phyloP scores from a whole-genome alignment of 2,329 filamentous ascomycete genomes.

The Colletotrichum tropicicola region DNA sequence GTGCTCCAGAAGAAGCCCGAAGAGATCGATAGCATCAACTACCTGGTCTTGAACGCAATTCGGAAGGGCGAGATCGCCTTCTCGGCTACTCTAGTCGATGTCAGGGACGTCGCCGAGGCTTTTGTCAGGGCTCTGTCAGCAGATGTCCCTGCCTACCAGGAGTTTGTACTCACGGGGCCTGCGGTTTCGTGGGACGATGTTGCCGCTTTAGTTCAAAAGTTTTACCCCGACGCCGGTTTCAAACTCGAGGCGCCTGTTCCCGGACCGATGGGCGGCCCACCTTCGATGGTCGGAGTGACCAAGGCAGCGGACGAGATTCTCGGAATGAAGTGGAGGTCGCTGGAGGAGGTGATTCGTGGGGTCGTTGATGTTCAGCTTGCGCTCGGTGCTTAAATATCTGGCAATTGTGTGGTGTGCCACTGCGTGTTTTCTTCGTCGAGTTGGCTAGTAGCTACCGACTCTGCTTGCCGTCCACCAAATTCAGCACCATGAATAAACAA shows the following conservation, averaged over 20 bases:
- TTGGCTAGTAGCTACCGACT: no score
- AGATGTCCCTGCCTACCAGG: background rate
- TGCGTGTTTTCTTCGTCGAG: no score
- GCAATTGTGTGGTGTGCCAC: background rate
- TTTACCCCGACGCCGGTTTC: background rate
- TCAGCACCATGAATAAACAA: no score
- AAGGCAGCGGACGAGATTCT: slow-evolving; percentile 2
- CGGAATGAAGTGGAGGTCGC: background rate
- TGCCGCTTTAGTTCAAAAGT: background rate
- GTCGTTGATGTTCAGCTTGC: background rate
- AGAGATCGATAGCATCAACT: background rate
- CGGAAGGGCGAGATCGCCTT: background rate
- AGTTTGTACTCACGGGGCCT: slow-evolving; percentile 8
- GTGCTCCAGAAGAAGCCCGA: background rate
- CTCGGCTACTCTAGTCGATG: background rate
- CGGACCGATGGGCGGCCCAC: background rate
- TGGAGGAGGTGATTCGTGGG: background rate
- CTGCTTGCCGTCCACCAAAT: no score
- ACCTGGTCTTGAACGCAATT: background rate
- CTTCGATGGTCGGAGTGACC: background rate
- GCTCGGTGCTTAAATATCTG: background rate
- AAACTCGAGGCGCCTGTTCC: background rate
- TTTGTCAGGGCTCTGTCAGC: background rate
- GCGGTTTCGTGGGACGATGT: background rate
- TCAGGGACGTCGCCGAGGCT: slow-evolving; percentile 11